Conservation (phyloP, 192 early-diverging fungal species). For the Chytriomyces sp. region DNA sequence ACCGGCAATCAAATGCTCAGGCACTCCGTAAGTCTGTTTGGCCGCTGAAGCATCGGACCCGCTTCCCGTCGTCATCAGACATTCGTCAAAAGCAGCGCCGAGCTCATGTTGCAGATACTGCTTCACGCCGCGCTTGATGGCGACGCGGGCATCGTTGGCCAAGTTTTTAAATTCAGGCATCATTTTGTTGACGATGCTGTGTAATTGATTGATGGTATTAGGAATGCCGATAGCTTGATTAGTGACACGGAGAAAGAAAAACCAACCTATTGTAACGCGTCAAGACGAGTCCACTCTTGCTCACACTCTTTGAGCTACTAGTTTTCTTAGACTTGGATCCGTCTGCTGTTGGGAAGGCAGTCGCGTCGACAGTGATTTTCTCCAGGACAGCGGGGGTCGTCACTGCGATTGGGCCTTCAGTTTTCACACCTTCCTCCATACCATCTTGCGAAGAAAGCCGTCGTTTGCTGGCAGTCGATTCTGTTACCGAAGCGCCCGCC, state of each 20-base stretch:
- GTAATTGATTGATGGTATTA: too few relatives aligned
- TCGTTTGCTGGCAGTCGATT: too few relatives aligned
- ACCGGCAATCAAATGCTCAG: slow-evolving; percentile 18
- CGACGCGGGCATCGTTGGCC: slow-evolving; percentile 17
- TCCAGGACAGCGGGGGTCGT: too few relatives aligned
- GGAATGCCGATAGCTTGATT: too few relatives aligned
- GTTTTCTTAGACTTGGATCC: background rate
- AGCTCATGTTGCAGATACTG: slow-evolving; percentile 25
- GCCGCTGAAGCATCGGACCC: background rate
- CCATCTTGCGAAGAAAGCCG: too few relatives aligned
- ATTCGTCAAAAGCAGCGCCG: slow-evolving; percentile 7
- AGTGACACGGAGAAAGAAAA: background rate
- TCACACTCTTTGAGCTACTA: background rate
- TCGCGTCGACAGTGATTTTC: too few relatives aligned
- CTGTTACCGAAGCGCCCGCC: too few relatives aligned
- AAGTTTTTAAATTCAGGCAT: slow-evolving; percentile 28
- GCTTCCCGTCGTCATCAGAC: slow-evolving; percentile 5
- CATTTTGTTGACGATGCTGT: slow-evolving; percentile 30
- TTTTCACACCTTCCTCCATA: too few relatives aligned
- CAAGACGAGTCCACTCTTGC: slow-evolving; percentile 12
- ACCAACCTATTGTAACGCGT: slow-evolving; percentile 26
- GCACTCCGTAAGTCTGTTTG: slow-evolving; percentile 28
- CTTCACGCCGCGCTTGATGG: slow-evolving; percentile 32
- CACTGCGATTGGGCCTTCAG: too few relatives aligned
- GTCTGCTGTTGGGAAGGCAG: too few relatives aligned